A percentile compares a stretch with the other conserved stretches of the same genome.
Conservation (phyloP, 139 green algal genomes). For the Tetratostichococcus sp. region DNA sequence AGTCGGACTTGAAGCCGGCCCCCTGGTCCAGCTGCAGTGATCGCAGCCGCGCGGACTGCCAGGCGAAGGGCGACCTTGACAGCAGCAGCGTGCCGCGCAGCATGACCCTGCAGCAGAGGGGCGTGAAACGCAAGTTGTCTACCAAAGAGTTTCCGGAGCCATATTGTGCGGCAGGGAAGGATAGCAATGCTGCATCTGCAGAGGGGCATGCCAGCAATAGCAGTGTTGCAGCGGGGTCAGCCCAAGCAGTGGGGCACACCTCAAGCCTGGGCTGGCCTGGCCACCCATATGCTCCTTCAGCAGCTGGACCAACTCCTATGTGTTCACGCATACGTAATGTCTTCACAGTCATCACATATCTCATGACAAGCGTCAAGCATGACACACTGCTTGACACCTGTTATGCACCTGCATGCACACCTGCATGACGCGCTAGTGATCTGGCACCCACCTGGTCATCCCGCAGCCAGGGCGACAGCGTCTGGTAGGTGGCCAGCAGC, state of each 20-base stretch:
- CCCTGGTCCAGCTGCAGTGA: neutral
- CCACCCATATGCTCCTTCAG: conserved; percentile 24
- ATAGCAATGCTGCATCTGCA: too few relatives aligned
- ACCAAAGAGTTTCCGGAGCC: too few relatives aligned
- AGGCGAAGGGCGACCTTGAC: neutral
- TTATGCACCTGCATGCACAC: too few relatives aligned
- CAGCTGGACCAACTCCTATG: conserved; percentile 27
- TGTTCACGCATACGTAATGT: neutral
- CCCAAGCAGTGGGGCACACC: too few relatives aligned
- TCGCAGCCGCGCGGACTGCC: neutral
- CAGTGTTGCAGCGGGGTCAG: too few relatives aligned
- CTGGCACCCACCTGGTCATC: conserved; percentile 28
- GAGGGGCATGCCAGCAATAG: too few relatives aligned
- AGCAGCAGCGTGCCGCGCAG: neutral
- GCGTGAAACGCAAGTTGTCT: too few relatives aligned
- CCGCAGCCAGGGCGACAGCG: conserved; percentile 26
- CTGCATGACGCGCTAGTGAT: too few relatives aligned
- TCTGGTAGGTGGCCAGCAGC: conserved; percentile 19
- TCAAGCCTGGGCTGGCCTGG: neutral
- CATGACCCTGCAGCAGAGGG: neutral
- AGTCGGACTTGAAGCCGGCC: neutral
- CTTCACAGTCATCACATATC: too few relatives aligned
- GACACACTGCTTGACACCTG: too few relatives aligned
- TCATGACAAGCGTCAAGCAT: too few relatives aligned
- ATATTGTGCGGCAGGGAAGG: too few relatives aligned